These are phyloP conservation scores for Waitea zeae DNA, from an alignment of 1,284 basidiomycete species.

Conservation along the genomic window DNA sequence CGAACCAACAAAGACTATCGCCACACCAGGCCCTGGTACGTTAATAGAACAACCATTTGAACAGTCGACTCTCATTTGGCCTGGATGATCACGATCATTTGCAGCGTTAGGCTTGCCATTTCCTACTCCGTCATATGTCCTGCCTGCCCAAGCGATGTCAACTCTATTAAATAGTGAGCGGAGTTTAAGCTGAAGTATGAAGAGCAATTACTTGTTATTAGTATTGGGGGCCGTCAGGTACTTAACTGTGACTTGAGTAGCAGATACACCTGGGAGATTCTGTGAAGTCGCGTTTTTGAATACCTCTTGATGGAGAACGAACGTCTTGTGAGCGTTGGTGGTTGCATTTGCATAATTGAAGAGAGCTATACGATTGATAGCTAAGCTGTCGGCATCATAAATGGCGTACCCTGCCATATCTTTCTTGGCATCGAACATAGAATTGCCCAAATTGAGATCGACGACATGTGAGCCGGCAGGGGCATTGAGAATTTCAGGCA, in stretches of 20 bases:
- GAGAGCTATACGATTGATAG: conserved; percentile 27
- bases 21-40: conserved; percentile 25
- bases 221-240: conserved; percentile 25
- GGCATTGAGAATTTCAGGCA: conserved; percentile 32
- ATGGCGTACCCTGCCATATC: conserved; percentile 39
- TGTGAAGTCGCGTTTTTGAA: too few species aligned
- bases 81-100: conserved; percentile 20
- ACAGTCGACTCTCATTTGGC: conserved; percentile 14
- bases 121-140: conserved; percentile 19
- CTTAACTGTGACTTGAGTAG: conserved; percentile 19
- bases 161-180: too few species aligned
- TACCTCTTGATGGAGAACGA: too few species aligned
- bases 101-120: conserved; percentile 19
- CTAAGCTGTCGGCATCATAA: conserved; percentile 24
- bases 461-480: conserved; percentile 27
- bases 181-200: too few species aligned
- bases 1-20: conserved; percentile 22
- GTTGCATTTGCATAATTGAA: conserved; percentile 38
- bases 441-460: conserved; percentile 28
- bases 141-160: conserved; percentile 42
- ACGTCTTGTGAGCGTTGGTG: conserved; percentile 5
- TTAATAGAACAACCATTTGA: conserved; percentile 20
- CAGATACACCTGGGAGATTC: too few species aligned
- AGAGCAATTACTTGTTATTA: conserved; percentile 31
- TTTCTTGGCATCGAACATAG: conserved; percentile 17